Evolutionary conservation across 345 rosid species (phyloP).

Genomic region (Moringa oleifera): DNA sequence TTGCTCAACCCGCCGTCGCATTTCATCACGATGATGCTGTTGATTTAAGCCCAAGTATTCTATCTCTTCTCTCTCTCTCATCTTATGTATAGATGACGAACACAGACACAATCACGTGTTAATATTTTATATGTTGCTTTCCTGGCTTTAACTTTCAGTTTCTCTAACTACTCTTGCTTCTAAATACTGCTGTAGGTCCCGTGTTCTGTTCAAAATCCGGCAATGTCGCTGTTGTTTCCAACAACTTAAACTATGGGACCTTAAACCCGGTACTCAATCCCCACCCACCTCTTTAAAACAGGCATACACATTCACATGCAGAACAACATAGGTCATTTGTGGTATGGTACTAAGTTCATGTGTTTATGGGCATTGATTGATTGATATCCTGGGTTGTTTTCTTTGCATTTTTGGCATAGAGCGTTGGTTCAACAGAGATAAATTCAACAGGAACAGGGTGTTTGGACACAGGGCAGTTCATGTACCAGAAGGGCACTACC

Average conservation of each 20-base stretch:
- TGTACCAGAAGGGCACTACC: slow-evolving; percentile 45
- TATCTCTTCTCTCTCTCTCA: slow-evolving; percentile 10
- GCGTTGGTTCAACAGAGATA: slow-evolving; percentile 36
- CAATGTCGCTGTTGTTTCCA: slow-evolving; percentile 50
- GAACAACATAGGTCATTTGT: background rate
- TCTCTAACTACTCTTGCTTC: slow-evolving; percentile 2
- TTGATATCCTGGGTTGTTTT: background rate
- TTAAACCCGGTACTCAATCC: slow-evolving; percentile 55
- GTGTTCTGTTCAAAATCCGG: slow-evolving; percentile 45
- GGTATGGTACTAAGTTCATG: background rate
- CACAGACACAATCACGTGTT: background rate
- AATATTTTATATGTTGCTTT: background rate
- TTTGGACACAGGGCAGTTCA: slow-evolving; percentile 63
- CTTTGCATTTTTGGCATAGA: slow-evolving; percentile 15
- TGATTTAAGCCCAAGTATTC: slow-evolving; percentile 75
- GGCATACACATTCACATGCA: too few species aligned
- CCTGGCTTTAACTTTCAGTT: background rate
- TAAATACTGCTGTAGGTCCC: slow-evolving; percentile 31
- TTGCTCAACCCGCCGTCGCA: slow-evolving; percentile 52
- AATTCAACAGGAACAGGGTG: slow-evolving; percentile 38
- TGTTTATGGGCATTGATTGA: background rate
- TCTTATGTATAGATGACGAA: background rate
- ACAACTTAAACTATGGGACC: slow-evolving; percentile 51
- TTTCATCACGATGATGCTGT: slow-evolving; percentile 66
- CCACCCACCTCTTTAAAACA: slow-evolving; percentile 13